These are phyloP conservation scores for Candida alai DNA, from an alignment of 805 yeast species.

Conservation along the genomic window DNA sequence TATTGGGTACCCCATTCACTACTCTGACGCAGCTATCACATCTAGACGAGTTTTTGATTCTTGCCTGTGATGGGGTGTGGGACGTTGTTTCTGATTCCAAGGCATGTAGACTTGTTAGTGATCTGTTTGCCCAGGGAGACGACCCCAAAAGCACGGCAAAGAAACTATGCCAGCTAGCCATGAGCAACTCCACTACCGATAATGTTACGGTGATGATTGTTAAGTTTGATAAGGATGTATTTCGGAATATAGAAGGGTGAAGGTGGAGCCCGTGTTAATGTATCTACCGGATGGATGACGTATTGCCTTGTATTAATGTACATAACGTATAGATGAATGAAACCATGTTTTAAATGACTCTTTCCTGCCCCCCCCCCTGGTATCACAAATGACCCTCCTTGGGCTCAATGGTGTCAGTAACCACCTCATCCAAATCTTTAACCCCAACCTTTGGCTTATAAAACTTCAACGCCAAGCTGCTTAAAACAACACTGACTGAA, in stretches of 20 bases:
- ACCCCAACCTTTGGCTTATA: conserved; percentile 37
- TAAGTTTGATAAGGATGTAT: conserved; percentile 44
- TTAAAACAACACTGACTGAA: conserved; percentile 53
- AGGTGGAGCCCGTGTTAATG: no score
- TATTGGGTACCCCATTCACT: conserved; percentile 88
- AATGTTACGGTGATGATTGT: conserved; percentile 93
- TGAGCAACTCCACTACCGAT: conserved; percentile 78
- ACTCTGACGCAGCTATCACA: conserved; percentile 72
- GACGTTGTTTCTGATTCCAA: conserved; percentile 84
- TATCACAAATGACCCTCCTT: conserved; percentile 6
- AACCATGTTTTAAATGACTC: neutral
- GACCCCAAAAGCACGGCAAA: conserved; percentile 67
- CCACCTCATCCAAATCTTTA: conserved; percentile 10
- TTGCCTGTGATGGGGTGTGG: conserved; percentile 98
- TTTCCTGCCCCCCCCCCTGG: no score
- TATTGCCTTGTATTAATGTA: no score
- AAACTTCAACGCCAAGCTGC: conserved; percentile 50
- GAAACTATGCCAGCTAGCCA: conserved; percentile 65
- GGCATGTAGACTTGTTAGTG: conserved; percentile 70
- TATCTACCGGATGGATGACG: neutral
- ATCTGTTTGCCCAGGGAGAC: conserved; percentile 32
- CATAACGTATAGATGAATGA: neutral
- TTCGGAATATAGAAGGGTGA: no score
- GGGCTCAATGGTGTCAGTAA: conserved; percentile 11
- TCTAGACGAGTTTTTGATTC: conserved; percentile 72